Base-by-base conservation (phyloP, 169 alveolate species). In the Eimeria brunetti region DNA sequence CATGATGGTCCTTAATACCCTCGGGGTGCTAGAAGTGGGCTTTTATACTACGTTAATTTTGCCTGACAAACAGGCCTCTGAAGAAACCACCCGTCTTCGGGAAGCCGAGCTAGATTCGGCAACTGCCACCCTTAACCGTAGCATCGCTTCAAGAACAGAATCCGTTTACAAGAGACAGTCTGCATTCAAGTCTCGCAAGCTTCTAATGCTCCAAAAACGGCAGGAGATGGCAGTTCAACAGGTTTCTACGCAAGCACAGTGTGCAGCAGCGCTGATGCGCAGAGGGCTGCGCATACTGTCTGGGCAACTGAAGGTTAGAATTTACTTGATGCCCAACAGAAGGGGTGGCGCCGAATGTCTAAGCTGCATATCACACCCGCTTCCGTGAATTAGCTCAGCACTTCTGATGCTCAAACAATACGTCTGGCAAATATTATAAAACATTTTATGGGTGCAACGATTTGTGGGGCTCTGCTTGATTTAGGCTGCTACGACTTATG, bases 161-260 rank as follows among this genome's bases (percentile, higher is more conserved):
- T 51, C 69, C 4, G 60, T 86, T 46, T 6, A 62, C 62, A 86
- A 64, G 62, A 86, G 93, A 27, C 93, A 86, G 36, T 56, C 93
- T 62, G 93, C 93, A 62, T 86, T 86, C 83, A 86, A 64, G 64
- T 86, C 93, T 14, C 83, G 83, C 60, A 60, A 64, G 93, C 93
- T 58, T 51, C 27, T 60, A 53, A 38, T 86, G 93, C 93, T 86
- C 2, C 93, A 86, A 24, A 44, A 49, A 38, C 83, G 58, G 38
- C 93, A 64, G 64, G 67, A 86, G 27, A 4, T 46, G 53, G 93
- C 81, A 12, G 83, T 36, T 60, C 93, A 86, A 36, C 81, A 86
- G 1, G 83, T 38, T 22, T 33, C 78, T 30, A 24, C 30, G 51
- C 80, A 86, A 36, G 93, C 81, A 22, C 78, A 86, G 67, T 71